Conservation (phyloP, 306 rosid genomes). For the Acmispon strigosus region DNA sequence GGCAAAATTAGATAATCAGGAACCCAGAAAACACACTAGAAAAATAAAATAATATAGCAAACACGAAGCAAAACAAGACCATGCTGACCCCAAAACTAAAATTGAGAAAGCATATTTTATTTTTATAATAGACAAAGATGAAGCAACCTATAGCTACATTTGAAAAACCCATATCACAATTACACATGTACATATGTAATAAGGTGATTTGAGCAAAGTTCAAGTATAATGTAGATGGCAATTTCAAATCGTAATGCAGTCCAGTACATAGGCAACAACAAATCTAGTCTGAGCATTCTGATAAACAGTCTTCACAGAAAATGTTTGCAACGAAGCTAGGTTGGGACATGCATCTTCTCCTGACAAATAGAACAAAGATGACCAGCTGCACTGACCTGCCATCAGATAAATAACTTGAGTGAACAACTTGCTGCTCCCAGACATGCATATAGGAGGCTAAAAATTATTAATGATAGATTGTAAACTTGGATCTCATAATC, state of each 20-base stretch:
- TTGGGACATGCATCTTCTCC: slow-evolving; percentile 97
- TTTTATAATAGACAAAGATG: no score
- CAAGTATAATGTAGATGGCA: background rate
- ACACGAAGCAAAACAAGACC: background rate
- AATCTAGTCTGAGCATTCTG: slow-evolving; percentile 68
- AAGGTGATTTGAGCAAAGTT: background rate
- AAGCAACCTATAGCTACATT: background rate
- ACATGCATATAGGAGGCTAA: slow-evolving; percentile 8
- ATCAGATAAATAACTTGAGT: slow-evolving; percentile 18
- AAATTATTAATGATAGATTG: background rate
- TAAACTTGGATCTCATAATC: background rate
- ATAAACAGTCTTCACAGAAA: slow-evolving; percentile 96
- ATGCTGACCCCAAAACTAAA: background rate
- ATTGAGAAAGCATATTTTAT: background rate
- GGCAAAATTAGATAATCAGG: slow-evolving; percentile 20
- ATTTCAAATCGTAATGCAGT: slow-evolving; percentile 7
- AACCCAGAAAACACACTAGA: background rate
- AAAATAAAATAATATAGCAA: no score
- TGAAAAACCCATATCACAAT: background rate
- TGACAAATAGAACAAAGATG: slow-evolving; percentile 99
- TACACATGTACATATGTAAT: background rate
- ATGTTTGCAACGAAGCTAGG: slow-evolving; percentile 86
- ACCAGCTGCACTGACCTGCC: slow-evolving; percentile 83
- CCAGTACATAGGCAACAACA: background rate
- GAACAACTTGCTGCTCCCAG: slow-evolving; percentile 3